These are phyloP conservation scores for Tetrahymena thermophila DNA, from an alignment of 73 alveolate genomes.

Conservation along the genomic window DNA sequence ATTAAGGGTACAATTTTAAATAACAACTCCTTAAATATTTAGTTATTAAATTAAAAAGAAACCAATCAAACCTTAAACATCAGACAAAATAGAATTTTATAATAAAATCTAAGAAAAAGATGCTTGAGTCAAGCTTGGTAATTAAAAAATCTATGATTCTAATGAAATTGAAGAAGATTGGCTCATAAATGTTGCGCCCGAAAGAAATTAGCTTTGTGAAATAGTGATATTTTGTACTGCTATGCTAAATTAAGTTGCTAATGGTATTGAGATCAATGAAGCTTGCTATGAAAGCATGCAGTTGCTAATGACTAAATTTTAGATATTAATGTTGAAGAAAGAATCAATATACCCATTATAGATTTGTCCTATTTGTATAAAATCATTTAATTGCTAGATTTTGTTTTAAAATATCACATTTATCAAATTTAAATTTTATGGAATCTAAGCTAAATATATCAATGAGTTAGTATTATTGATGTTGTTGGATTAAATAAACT, in stretches of 20 bases:
- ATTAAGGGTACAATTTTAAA: not conserved
- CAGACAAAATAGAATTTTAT: not conserved
- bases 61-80: not conserved
- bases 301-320: not conserved
- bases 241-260: not conserved
- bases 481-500: not conserved
- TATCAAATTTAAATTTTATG: not conserved
- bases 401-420: not conserved
- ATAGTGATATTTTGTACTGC: not conserved
- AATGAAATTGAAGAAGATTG: not conserved
- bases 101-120: not conserved
- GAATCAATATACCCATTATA: not conserved
- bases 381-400: not conserved
- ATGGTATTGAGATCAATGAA: not conserved
- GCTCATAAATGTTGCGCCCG: not conserved
- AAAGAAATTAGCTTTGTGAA: not conserved
- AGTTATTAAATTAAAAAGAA: not conserved
- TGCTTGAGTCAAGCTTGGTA: not conserved
- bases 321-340: not conserved
- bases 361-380: not conserved
- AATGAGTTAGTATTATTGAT: too few relatives aligned
- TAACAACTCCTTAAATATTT: not conserved
- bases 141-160: not conserved
- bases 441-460: not conserved
- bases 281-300: not conserved